Base-by-base conservation (phyloP, 805 yeast genomes). In the Ogataea chonburiensis region DNA sequence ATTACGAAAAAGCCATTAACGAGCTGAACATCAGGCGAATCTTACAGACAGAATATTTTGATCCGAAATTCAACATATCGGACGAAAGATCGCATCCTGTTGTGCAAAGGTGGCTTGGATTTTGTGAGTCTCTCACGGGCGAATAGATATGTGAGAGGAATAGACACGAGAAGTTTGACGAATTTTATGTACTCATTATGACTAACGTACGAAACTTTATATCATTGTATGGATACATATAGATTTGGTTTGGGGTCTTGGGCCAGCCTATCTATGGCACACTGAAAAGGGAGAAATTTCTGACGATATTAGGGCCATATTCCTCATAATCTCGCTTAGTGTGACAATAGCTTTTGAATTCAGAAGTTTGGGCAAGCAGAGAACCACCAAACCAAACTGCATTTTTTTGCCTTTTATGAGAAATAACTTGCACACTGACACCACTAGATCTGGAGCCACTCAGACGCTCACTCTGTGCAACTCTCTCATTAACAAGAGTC, bases 341-440 rank as follows among this genome's bases (percentile, higher is more conserved):
- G 68, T 93, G 93, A 63, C 98, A 93, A 65, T 89, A 89, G 62
- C 94, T 79, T 65, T 84, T 86, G 68, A 93, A 93, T 66, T 93
- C 98, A 15, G 95, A 80, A 8, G 99, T 93, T 68, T 91, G 98
- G 1, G 99, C 98, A 58, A 93, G 73, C 50, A 93, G 69, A 14
- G 95, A 85, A 50, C 99, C 99, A 52, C 99, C 99, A 60, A 91
- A 93, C 99, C 99, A 93, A 41, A 93, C 99, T 3, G 99, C 99
- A 57, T 93, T 87, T 62, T 96, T 78, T 70, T 93, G 99, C 66
- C 93, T 85, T 70, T 91, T 88, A 68, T 93, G 99, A 18, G 95
- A 79, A 49, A 93, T 89, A 44, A 93, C 99, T 66, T 86, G 94
- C 38, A 93, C 99, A 39, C 88, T 95, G 34, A 93, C 94, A 61